A percentile compares a stretch with the other conserved stretches of the same genome.
These are phyloP conservation scores for Gynostemma pentaphyllum DNA, from an alignment of 306 rosid genomes.

Conservation along the genomic window DNA sequence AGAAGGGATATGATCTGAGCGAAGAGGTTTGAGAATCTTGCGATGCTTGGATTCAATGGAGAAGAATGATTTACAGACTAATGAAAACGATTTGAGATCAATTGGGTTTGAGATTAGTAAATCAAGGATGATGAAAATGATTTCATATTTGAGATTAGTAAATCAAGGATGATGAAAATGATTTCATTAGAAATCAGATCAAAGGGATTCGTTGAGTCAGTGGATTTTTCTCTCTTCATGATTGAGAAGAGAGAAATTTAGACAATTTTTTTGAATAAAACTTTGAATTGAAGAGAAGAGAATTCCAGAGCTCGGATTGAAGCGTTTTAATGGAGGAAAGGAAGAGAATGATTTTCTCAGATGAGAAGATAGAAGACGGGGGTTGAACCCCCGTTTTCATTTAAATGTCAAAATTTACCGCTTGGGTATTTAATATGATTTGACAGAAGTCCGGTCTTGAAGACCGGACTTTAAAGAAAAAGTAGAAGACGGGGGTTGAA, in stretches of 20 bases:
- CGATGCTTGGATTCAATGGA: slow-evolving; percentile 65
- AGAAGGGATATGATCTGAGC: slow-evolving; percentile 44
- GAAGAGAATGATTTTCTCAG: not conserved
- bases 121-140: slow-evolving; percentile 62
- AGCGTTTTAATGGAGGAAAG: not conserved
- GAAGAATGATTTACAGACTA: slow-evolving; percentile 41
- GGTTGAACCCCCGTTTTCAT: too few species aligned
- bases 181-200: slow-evolving; percentile 65
- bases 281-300: not conserved
- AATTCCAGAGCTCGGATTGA: not conserved
- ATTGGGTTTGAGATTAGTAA: slow-evolving; percentile 28
- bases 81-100: slow-evolving; percentile 56
- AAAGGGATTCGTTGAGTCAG: slow-evolving; percentile 21
- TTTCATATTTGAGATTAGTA: too few species aligned
- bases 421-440: too few species aligned
- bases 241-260: slow-evolving; percentile 5
- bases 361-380: slow-evolving; percentile 1
- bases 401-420: too few species aligned
- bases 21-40: slow-evolving; percentile 44
- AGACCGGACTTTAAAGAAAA: too few species aligned
- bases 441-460: too few species aligned
- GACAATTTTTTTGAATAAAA: too few species aligned
- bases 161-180: too few species aligned
- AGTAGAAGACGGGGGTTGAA: too few species aligned
- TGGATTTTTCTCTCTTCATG: slow-evolving; percentile 38